A percentile compares a stretch with the other conserved stretches of the same genome.
Conservation (phyloP, 306 rosid genomes). For the Phaseolus lunatus region DNA sequence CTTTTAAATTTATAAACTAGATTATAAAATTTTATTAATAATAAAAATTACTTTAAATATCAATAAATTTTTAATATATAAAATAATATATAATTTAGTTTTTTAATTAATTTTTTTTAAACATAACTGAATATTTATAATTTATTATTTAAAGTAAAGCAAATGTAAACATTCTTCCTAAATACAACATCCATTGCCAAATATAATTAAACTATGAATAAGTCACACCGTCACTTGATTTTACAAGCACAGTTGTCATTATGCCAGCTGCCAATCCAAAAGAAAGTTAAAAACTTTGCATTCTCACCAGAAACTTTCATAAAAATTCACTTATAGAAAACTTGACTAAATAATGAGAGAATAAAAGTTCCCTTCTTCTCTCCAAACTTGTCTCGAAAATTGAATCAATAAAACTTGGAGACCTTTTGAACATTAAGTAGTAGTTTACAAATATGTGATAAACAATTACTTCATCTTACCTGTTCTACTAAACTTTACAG, state of each 20-base stretch:
- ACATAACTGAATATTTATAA: no score
- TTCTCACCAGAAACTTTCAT: no score
- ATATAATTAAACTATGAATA: not conserved
- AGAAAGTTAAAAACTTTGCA: no score
- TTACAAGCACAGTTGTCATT: not conserved
- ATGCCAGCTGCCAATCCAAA: no score
- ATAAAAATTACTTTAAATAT: no score
- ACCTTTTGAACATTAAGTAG: not conserved
- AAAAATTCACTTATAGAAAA: not conserved
- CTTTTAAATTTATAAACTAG: no score
- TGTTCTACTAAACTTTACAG: not conserved
- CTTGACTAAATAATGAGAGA: not conserved
- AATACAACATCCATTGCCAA: not conserved
- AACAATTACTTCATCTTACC: not conserved
- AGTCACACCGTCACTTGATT: not conserved
- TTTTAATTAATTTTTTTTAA: no score
- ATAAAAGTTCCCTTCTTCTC: not conserved
- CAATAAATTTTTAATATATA: no score
- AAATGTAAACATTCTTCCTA: not conserved
- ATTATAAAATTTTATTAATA: no score
- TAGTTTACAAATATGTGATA: not conserved
- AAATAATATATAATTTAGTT: no score
- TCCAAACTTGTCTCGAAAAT: not conserved
- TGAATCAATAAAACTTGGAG: not conserved
- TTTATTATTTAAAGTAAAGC: not conserved